Conservation (phyloP, 1,284 basidiomycete species). For the Boletus mariae region DNA sequence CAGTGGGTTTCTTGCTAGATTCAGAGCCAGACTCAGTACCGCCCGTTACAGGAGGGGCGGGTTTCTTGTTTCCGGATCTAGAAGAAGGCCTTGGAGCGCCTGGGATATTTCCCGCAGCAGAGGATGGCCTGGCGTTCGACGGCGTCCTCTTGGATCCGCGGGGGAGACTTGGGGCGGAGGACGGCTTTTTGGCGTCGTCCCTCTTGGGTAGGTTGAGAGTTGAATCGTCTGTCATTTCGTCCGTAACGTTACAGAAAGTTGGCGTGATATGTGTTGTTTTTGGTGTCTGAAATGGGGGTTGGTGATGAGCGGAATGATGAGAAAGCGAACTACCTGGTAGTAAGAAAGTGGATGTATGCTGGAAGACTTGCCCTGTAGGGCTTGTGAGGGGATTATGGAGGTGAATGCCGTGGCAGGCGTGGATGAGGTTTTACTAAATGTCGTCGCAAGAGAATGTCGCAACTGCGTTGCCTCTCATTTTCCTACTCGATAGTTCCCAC, state of each 20-base stretch:
- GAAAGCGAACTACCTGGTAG: conserved; percentile 42
- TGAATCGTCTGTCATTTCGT: conserved; percentile 80
- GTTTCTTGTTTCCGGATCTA: conserved; percentile 60
- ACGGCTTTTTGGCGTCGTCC: conserved; percentile 61
- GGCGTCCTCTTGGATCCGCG: conserved; percentile 54
- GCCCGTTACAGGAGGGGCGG: conserved; percentile 33
- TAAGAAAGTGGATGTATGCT: conserved; percentile 42
- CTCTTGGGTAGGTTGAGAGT: conserved; percentile 57
- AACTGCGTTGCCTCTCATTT: conserved; percentile 15
- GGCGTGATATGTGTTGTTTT: conserved; percentile 49
- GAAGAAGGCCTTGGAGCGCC: conserved; percentile 57
- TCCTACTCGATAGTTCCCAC: conserved; percentile 27
- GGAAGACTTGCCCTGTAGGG: conserved; percentile 81
- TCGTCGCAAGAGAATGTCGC: conserved; percentile 37
- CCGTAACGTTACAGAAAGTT: conserved; percentile 47
- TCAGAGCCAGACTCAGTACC: conserved; percentile 66
- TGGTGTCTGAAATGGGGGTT: conserved; percentile 31
- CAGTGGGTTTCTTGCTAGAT: conserved; percentile 55
- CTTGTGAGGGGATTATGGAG: conserved; percentile 65
- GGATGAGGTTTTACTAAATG: conserved; percentile 42
- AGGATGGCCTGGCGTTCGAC: conserved; percentile 51
- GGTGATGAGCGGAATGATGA: not conserved
- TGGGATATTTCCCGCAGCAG: conserved; percentile 40
- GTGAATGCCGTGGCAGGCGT: conserved; percentile 59
- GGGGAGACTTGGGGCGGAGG: conserved; percentile 39